Conservation (phyloP, 768 basidiomycete genomes). For the Butyriboletus loyo region DNA sequence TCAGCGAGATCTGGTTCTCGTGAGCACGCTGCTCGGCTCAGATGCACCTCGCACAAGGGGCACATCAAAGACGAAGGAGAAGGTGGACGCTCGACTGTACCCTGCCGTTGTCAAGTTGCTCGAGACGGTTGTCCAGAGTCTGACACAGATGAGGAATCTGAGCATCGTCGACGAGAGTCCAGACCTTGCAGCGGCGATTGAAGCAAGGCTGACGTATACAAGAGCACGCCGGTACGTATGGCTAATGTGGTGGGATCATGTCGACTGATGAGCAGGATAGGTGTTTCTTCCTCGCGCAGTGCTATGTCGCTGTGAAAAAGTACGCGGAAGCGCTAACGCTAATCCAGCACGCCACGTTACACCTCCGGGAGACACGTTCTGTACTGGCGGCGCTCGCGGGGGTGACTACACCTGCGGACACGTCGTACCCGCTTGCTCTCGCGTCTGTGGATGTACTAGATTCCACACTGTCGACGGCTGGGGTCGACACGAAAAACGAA, state of each 20-base stretch:
- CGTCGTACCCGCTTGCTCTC: slow-evolving; percentile 53
- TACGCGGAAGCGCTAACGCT: slow-evolving; percentile 73
- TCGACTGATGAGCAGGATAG: slow-evolving; percentile 34
- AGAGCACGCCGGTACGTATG: slow-evolving; percentile 66
- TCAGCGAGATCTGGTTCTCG: slow-evolving; percentile 81
- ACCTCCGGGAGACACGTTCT: slow-evolving; percentile 69
- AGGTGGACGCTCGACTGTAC: slow-evolving; percentile 70
- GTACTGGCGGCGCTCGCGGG: slow-evolving; percentile 45
- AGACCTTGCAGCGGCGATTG: slow-evolving; percentile 74
- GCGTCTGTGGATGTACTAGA: slow-evolving; percentile 53
- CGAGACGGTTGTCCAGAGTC: slow-evolving; percentile 80
- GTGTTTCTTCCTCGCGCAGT: slow-evolving; percentile 72
- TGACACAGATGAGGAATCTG: slow-evolving; percentile 79
- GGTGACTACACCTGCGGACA: slow-evolving; percentile 37
- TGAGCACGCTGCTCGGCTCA: slow-evolving; percentile 56
- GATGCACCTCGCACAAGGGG: slow-evolving; percentile 32
- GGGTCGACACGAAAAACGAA: slow-evolving; percentile 57
- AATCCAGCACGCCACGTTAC: slow-evolving; percentile 65
- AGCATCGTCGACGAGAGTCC: slow-evolving; percentile 87
- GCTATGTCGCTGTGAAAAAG: slow-evolving; percentile 66
- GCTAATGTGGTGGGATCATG: background rate
- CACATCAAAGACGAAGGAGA: slow-evolving; percentile 36
- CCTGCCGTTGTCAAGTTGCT: slow-evolving; percentile 87
- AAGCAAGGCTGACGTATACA: slow-evolving; percentile 70
- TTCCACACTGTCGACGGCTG: slow-evolving; percentile 42